These are phyloP conservation scores for Suillus cothurnatus DNA, from an alignment of 768 basidiomycete genomes.

Conservation along the genomic window DNA sequence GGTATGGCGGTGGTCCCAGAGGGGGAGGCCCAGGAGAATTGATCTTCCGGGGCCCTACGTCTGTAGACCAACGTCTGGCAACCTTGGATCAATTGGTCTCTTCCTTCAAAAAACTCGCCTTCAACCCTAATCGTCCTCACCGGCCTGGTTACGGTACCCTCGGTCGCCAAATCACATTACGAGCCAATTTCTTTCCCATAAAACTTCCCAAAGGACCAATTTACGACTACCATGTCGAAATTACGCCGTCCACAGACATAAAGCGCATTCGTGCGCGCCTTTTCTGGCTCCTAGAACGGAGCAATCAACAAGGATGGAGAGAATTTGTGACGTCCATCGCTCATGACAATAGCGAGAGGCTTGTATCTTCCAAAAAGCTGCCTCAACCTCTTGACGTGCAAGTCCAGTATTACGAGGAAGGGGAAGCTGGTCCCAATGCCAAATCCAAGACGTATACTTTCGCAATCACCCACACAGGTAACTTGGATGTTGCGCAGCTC, in stretches of 20 bases:
- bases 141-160: conserved; percentile 49
- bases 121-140: conserved; percentile 41
- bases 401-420: conserved; percentile 44
- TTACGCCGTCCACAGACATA: conserved; percentile 37
- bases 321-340: conserved; percentile 35
- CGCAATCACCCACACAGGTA: conserved; percentile 32
- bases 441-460: conserved; percentile 40
- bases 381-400: conserved; percentile 38
- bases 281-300: conserved; percentile 45
- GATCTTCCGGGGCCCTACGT: conserved; percentile 32
- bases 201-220: conserved; percentile 42
- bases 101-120: conserved; percentile 28
- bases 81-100: conserved; percentile 28
- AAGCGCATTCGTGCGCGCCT: conserved; percentile 43
- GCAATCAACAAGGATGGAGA: conserved; percentile 38
- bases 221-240: conserved; percentile 47
- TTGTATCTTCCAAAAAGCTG: conserved; percentile 43
- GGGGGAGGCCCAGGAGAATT: conserved; percentile 27
- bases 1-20: conserved; percentile 30
- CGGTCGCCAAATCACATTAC: conserved; percentile 42
- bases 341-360: conserved; percentile 44
- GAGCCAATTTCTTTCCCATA: conserved; percentile 54
- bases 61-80: conserved; percentile 38
- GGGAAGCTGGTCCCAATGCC: conserved; percentile 33
- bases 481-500: conserved; percentile 34